These are phyloP conservation scores for Chlamydomonas applanata DNA, from an alignment of 139 green algal genomes.

Conservation along the genomic window DNA sequence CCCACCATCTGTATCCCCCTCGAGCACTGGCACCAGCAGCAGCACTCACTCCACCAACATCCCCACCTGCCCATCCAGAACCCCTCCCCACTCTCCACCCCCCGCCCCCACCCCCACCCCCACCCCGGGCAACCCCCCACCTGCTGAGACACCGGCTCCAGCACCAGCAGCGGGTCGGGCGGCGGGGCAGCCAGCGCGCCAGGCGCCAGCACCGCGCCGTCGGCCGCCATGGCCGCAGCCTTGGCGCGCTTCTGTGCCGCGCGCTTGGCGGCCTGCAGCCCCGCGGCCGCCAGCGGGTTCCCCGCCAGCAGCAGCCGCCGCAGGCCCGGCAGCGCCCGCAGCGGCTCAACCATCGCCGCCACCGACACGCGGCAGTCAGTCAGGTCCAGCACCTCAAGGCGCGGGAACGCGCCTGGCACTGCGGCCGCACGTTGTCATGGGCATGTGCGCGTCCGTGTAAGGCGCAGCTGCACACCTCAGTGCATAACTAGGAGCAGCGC, in stretches of 20 bases:
- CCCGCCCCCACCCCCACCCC: too few relatives aligned
- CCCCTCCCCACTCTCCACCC: too few relatives aligned
- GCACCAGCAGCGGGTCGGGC: background rate
- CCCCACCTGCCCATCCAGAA: too few relatives aligned
- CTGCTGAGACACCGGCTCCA: background rate
- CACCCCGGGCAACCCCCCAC: too few relatives aligned
- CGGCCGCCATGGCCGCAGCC: background rate
- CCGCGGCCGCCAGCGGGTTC: constrained; percentile 32
- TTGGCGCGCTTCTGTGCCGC: constrained; percentile 1
- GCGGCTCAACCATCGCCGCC: constrained; percentile 4
- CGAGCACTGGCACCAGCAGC: too few relatives aligned
- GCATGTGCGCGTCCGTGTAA: too few relatives aligned
- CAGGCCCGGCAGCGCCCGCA: constrained; percentile 25
- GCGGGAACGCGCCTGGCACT: constrained; percentile 9
- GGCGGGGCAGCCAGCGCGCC: background rate
- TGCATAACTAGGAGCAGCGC: too few relatives aligned
- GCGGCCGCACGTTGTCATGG: background rate
- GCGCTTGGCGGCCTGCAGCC: background rate
- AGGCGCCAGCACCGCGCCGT: background rate
- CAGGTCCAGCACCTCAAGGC: constrained; percentile 31
- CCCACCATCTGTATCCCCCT: too few relatives aligned
- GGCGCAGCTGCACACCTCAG: too few relatives aligned
- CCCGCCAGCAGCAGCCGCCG: constrained; percentile 37
- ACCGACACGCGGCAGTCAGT: constrained; percentile 15
- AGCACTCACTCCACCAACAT: too few relatives aligned